Percentiles rank a stretch among this genome's conserved stretches.
phyloP scores from a whole-genome alignment of 768 basidiomycete genomes.

The Pleurotus cornucopiae region DNA sequence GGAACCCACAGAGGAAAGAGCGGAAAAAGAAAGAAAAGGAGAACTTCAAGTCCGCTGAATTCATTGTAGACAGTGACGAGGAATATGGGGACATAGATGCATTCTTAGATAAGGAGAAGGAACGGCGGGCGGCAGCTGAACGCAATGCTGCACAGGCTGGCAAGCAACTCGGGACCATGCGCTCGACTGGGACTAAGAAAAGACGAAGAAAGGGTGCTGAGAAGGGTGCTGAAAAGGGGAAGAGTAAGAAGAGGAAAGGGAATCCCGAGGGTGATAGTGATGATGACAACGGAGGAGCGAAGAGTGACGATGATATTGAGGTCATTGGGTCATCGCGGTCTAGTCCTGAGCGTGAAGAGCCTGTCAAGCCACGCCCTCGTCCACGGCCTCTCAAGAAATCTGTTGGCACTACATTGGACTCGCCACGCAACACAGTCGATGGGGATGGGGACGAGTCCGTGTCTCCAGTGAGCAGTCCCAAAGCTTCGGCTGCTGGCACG shows the following conservation, averaged over 20 bases:
- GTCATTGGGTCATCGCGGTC: constrained; percentile 19
- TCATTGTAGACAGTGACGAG: constrained; percentile 88
- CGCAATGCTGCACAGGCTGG: constrained; percentile 42
- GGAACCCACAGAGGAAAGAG: constrained; percentile 56
- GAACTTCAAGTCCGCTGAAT: constrained; percentile 81
- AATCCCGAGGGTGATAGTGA: constrained; percentile 14
- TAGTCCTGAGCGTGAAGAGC: constrained; percentile 10
- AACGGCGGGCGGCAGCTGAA: constrained; percentile 49
- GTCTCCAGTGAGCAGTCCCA: not conserved
- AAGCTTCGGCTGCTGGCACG: not conserved
- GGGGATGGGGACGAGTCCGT: not conserved
- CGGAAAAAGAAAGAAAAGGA: constrained; percentile 56
- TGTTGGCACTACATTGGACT: not conserved
- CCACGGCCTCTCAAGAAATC: not conserved
- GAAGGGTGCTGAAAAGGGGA: constrained; percentile 23
- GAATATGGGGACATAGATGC: constrained; percentile 77
- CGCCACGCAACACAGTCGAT: not conserved
- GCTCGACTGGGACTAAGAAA: constrained; percentile 46
- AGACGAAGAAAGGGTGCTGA: constrained; percentile 36
- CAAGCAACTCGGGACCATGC: constrained; percentile 45
- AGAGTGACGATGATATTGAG: constrained; percentile 20
- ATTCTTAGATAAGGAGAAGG: constrained; percentile 77
- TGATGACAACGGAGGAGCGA: constrained; percentile 18
- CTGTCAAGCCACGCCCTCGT: not conserved
- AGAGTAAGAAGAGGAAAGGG: constrained; percentile 25